Conservation (phyloP, 208 protist species). For the Polymyxa betae region DNA sequence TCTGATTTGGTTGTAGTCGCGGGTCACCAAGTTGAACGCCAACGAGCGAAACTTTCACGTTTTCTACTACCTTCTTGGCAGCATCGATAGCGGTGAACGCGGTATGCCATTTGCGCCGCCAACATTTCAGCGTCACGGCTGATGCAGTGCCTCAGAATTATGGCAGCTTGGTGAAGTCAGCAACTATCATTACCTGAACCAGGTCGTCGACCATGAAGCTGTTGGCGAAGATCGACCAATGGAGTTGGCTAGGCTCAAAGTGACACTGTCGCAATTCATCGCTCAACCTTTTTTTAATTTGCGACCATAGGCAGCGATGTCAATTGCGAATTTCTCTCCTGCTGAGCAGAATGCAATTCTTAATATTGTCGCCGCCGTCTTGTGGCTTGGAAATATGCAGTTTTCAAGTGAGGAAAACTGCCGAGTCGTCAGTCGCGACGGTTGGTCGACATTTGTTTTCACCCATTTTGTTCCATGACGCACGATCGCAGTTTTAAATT, state of each 20-base stretch:
- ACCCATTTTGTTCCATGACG: neutral
- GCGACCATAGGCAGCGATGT: slow-evolving; percentile 20
- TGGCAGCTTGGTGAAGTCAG: neutral
- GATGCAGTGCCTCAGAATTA: neutral
- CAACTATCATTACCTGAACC: slow-evolving; percentile 12
- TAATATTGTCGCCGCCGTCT: neutral
- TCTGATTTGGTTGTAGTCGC: slow-evolving; percentile 39
- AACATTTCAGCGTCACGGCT: neutral
- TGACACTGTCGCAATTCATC: too few species aligned
- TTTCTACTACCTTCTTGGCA: slow-evolving; percentile 52
- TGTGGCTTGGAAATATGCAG: slow-evolving; percentile 11
- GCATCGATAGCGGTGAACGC: neutral
- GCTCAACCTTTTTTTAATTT: too few species aligned
- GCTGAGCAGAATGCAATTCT: neutral
- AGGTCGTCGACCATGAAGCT: neutral
- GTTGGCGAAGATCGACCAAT: neutral
- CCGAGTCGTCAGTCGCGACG: neutral
- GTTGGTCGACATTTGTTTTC: neutral
- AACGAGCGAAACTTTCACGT: slow-evolving; percentile 55
- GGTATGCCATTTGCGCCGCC: neutral
- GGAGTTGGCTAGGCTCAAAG: slow-evolving; percentile 9
- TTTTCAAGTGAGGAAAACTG: neutral
- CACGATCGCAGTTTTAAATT: slow-evolving; percentile 14
- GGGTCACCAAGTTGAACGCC: slow-evolving; percentile 40
- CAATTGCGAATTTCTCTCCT: neutral